A percentile compares a stretch with the other conserved stretches of the same genome.
These are phyloP conservation scores for Stromatinia cepivora DNA, from an alignment of 2,329 filamentous ascomycete genomes.

Conservation along the genomic window DNA sequence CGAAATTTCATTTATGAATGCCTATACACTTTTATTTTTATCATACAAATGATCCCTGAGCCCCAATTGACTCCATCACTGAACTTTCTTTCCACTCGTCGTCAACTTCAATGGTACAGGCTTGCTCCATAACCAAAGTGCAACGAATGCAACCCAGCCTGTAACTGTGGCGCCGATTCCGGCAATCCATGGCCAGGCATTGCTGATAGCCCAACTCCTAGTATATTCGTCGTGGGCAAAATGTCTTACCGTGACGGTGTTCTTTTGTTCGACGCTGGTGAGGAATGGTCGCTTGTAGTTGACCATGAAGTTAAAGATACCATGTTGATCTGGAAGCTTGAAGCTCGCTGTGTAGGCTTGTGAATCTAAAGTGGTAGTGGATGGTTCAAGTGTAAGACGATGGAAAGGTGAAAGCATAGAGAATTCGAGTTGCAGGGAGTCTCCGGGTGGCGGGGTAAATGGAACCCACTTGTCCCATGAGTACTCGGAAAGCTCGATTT, in stretches of 20 bases:
- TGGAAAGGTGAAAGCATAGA: constrained; percentile 98
- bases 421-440: constrained; percentile 91
- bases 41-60: constrained; percentile 33
- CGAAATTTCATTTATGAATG: constrained; percentile 24
- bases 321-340: constrained; percentile 90
- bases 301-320: constrained; percentile 97
- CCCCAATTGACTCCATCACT: constrained; percentile 35
- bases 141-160: constrained; percentile 83
- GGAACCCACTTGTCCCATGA: constrained; percentile 70
- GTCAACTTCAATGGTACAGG: constrained; percentile 46
- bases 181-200: constrained; percentile 91
- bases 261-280: constrained; percentile 88
- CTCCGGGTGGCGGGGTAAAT: constrained; percentile 67
- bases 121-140: constrained; percentile 81
- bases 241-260: constrained; percentile 90
- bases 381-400: constrained; percentile 69
- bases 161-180: constrained; percentile 81
- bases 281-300: constrained; percentile 97
- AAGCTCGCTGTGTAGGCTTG: constrained; percentile 76
- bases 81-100: constrained; percentile 45
- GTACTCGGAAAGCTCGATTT: constrained; percentile 86
- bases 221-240: constrained; percentile 98
- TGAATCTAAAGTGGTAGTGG: constrained; percentile 60
- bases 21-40: constrained; percentile 36
- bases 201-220: constrained; percentile 83